Base-by-base conservation (phyloP, 2,329 filamentous ascomycete species). In the Trichoderma polysporum region DNA sequence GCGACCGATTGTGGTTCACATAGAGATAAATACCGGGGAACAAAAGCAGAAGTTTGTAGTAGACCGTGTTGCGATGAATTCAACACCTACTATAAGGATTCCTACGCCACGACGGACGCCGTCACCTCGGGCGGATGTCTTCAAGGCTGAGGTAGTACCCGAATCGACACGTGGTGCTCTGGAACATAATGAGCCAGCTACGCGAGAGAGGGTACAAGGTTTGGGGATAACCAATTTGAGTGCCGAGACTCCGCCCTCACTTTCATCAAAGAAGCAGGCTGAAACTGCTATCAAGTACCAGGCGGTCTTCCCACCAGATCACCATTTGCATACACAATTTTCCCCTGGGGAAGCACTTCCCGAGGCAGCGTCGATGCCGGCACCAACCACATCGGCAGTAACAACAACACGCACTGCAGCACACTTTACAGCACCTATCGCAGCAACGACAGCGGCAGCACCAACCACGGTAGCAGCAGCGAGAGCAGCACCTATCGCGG, bases 291-390 rank as follows among this genome's bases (percentile, higher is more conserved):
- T 83, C 41, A 82, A 84, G 56, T 89, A 88, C 72, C 82, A 82
- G 63, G 85, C 86, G 2, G 81, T 90, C 4, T 84, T 88, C 57
- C 86, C 89, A 7, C 83, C 87, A 0, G 81, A 79, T 2, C 84
- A 87, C 68, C 78, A 80, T 0, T 73, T 82, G 45, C 78, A 78
- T 49, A 71, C 75, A 10, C 81, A 84, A 65, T 83, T 84, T n/a
- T 22, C 61, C 15, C 61, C 19, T 7, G 33, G 47, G n/a, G 59
- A 63, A 31, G 59, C 13, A 9, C 15, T 35, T 33, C 2, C 17
- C 27, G 12, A 31, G 4, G 49, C 27, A 25, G 2, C 35, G 17
- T 54, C 35, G 49, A 33, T 25, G 17, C 17, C 25, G 31, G 31
- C 45, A 10, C 27, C 58, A 19, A 50, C 17, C 33, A n/a, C 33